Evolutionary conservation across 441 rosid species (phyloP).

Genomic region (Manihot esculenta): DNA sequence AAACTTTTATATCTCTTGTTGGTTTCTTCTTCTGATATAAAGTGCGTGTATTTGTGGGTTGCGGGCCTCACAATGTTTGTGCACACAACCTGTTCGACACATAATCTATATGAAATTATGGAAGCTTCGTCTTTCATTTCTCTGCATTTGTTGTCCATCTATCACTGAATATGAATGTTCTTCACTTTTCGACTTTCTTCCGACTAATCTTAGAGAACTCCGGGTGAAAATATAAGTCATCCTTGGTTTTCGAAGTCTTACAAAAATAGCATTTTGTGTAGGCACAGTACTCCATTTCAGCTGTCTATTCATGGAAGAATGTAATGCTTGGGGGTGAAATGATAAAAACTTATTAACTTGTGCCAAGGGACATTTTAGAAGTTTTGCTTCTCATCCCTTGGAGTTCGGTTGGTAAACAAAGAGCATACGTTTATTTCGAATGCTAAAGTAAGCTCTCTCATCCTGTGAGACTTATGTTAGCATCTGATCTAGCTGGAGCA

Average conservation of each 20-base stretch:
- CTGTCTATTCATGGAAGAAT: background rate
- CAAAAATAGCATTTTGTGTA: background rate
- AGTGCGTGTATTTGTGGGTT: background rate
- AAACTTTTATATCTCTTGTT: background rate
- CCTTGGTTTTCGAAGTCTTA: background rate
- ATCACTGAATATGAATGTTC: background rate
- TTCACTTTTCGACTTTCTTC: background rate
- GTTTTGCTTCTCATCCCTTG: background rate
- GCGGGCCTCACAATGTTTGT: background rate
- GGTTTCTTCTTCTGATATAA: background rate
- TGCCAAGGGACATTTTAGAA: background rate
- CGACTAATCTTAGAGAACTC: background rate
- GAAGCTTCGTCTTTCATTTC: background rate
- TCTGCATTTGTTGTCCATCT: background rate
- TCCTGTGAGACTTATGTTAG: no score
- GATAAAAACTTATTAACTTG: background rate
- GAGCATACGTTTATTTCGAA: no score
- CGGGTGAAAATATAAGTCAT: background rate
- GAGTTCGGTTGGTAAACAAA: no score
- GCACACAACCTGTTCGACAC: conserved; percentile 10
- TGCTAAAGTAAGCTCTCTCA: no score
- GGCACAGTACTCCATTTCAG: background rate
- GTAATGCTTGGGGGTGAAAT: background rate
- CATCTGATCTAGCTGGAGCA: no score
- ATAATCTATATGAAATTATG: background rate